A percentile compares a stretch with the other conserved stretches of the same genome.
Evolutionary conservation across 2,329 filamentous ascomycete species (phyloP).

Genomic region (Fusarium globosum): DNA sequence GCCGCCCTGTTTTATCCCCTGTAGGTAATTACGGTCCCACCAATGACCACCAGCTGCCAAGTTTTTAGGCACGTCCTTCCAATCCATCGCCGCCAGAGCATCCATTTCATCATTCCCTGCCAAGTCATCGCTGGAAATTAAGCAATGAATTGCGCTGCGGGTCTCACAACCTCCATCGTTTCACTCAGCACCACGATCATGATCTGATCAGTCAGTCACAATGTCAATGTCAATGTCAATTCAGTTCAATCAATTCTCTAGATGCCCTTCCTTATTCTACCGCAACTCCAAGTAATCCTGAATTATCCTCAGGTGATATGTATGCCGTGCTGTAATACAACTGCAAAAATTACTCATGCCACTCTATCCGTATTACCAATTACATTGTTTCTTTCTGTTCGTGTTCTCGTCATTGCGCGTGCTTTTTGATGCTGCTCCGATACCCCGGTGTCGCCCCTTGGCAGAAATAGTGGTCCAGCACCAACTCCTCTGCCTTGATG

Average conservation of each 20-base stretch:
- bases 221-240: neutral
- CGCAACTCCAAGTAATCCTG: constrained; percentile 20
- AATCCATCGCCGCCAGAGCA: neutral
- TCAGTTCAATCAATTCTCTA: neutral
- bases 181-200: neutral
- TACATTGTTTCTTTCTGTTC: constrained; percentile 19
- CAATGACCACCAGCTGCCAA: constrained; percentile 8
- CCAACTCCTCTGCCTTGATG: constrained; percentile 34
- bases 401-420: constrained; percentile 32
- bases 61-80: neutral
- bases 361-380: constrained; percentile 30
- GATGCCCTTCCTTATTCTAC: constrained; percentile 9
- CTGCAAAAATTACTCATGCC: constrained; percentile 17
- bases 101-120: neutral
- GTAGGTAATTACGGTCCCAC: neutral
- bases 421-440: constrained; percentile 21
- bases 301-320: constrained; percentile 10
- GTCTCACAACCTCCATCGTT: neutral
- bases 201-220: neutral
- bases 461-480: constrained; percentile 38
- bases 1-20: neutral
- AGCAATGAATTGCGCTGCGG: constrained; percentile 4
- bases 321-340: constrained; percentile 5
- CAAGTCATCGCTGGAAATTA: constrained; percentile 25
- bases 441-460: constrained; percentile 22